Conservation (phyloP, 78 protist species). For the Capsaspora owczarzaki region DNA sequence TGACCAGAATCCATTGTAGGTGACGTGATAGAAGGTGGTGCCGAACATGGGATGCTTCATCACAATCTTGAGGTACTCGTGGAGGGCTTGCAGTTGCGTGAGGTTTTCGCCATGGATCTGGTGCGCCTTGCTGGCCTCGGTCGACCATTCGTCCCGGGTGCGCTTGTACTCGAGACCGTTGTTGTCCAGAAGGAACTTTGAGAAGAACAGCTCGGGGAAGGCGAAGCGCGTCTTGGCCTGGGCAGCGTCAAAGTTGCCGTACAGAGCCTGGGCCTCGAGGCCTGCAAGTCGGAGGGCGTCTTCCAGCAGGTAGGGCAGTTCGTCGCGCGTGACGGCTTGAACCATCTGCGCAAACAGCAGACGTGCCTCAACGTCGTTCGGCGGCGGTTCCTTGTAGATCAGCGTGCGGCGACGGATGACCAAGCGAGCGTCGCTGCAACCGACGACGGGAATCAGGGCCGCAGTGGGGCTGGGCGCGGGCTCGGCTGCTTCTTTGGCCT, state of each 20-base stretch:
- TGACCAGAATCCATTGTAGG: conserved; percentile 14
- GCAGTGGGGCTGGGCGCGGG: too few relatives aligned
- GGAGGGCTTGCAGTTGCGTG: not conserved
- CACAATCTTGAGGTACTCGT: not conserved
- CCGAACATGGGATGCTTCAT: conserved; percentile 6
- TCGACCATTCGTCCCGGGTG: not conserved
- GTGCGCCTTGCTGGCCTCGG: not conserved
- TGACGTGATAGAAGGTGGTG: not conserved
- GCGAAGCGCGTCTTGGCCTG: not conserved
- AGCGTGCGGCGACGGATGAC: too few relatives aligned
- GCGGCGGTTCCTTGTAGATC: too few relatives aligned
- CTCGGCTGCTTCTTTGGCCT: too few relatives aligned
- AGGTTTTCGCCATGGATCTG: not conserved
- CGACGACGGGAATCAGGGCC: too few relatives aligned
- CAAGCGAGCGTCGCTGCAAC: too few relatives aligned
- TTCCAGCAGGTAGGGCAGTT: not conserved
- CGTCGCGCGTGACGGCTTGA: not conserved
- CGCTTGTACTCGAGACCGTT: not conserved
- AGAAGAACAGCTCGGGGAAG: not conserved
- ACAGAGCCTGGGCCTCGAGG: not conserved
- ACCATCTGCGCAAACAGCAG: not conserved
- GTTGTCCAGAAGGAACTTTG: not conserved
- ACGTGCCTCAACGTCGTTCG: too few relatives aligned
- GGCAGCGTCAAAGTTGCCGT: not conserved
- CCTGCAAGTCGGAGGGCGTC: not conserved